A percentile compares a stretch with the other conserved stretches of the same genome.
phyloP scores from a whole-genome alignment of 1,284 basidiomycete genomes.

The Anthracocystis setariae region DNA sequence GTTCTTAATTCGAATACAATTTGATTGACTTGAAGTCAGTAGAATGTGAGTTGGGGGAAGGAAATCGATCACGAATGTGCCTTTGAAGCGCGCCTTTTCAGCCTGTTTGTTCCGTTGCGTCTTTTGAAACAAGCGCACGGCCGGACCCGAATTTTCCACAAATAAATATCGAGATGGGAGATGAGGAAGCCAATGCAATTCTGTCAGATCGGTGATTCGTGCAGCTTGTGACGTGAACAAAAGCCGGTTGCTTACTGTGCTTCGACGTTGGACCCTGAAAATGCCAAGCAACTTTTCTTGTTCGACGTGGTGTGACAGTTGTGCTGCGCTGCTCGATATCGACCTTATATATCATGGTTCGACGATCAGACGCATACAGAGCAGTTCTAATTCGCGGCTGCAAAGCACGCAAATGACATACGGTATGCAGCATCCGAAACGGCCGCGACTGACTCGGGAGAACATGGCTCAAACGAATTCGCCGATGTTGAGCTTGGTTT shows the following conservation, averaged over 20 bases:
- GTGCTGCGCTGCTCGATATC: too few species aligned
- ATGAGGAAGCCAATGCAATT: not conserved
- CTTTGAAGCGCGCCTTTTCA: slow-evolving; percentile 1
- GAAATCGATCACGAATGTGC: slow-evolving; percentile 40
- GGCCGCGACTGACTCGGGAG: not conserved
- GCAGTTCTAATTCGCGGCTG: too few species aligned
- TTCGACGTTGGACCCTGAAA: slow-evolving; percentile 18
- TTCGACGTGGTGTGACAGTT: too few species aligned
- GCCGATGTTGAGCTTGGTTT: not conserved
- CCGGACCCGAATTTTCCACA: slow-evolving; percentile 28
- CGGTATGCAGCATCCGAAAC: not conserved
- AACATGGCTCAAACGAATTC: not conserved
- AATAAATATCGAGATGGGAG: slow-evolving; percentile 1
- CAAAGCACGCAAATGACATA: not conserved
- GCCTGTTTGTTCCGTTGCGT: slow-evolving; percentile 39
- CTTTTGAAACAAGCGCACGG: not conserved
- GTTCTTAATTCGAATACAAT: too few species aligned
- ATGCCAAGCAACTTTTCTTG: slow-evolving; percentile 7
- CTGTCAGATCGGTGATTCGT: slow-evolving; percentile 3
- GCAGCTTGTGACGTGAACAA: too few species aligned
- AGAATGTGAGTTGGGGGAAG: not conserved
- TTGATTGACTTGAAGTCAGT: too few species aligned
- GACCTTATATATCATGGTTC: too few species aligned
- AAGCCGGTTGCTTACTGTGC: too few species aligned
- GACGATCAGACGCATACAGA: too few species aligned